Base-by-base conservation (phyloP, 306 rosid species). In the Quercus engelmannii region DNA sequence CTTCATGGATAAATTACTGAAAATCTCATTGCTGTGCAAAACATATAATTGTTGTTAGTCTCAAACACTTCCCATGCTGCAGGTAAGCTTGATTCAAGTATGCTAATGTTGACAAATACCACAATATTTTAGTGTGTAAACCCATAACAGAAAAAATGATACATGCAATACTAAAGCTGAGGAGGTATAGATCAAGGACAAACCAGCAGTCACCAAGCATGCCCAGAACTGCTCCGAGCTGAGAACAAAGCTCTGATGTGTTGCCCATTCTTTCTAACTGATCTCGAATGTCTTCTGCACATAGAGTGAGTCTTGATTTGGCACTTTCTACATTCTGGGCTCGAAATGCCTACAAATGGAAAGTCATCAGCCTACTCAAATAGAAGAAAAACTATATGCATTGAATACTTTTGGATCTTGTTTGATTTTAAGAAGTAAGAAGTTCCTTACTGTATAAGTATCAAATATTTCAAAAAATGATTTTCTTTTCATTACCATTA, bases 161-260 rank as follows among this genome's bases (percentile, higher is more conserved):
- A 83, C 26, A 26, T 52, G 10, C 19, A 28, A 58, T 19, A 55
- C 20, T 43, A 43, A 26, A 62, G 57, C 54, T 17, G 3, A 75
- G 52, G 41, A 79, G 61, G 74, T 64, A 59, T 65, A 68, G 76
- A 57, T 15, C 64, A 41, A 58, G 77, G 56, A 83, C 97, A 43
- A 35, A 93, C 99, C 99, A 85, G 95, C 99, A 95, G 73, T 95
- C 99, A 56, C 98, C 99, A 84, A 95, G 98, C 97, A 93, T 95
- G 55, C 99, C 99, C 75, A 95, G 88, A 77, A 93, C 99, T 4
- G 98, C 99, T 79, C 99, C 99, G 51, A 95, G 99, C 87, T 95
- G 99, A 64, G 99, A 93, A 85, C 97, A 92, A 75, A 95, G 78
- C 72, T 95, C 99, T 54, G 94, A 78, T n/a, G 92, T 87, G 83